These are phyloP conservation scores for Fusarium chlamydosporum DNA, from an alignment of 2,329 filamentous ascomycete genomes.

Conservation along the genomic window DNA sequence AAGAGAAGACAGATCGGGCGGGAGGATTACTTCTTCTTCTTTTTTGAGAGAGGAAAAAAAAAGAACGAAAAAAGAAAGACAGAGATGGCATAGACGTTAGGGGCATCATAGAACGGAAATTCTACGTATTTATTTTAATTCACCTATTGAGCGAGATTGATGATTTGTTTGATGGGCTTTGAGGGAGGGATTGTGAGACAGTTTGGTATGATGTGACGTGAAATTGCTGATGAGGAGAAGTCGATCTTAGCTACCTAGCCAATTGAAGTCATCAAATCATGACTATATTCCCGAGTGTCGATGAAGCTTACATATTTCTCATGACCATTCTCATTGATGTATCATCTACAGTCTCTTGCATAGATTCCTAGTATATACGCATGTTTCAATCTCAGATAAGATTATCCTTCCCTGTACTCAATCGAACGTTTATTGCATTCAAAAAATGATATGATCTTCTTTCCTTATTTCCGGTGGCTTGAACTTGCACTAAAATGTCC, in stretches of 20 bases:
- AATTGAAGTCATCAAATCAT: background rate
- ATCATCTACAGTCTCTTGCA: background rate
- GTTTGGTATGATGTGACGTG: no score
- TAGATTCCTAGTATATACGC: background rate
- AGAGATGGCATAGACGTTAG: constrained; percentile 41
- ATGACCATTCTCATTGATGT: background rate
- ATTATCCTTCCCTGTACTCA: background rate
- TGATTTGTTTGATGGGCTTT: background rate
- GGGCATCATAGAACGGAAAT: constrained; percentile 42
- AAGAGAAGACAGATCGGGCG: background rate
- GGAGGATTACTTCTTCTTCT: background rate
- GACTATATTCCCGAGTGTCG: background rate
- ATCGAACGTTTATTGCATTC: background rate
- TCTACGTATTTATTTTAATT: constrained; percentile 42
- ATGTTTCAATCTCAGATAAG: background rate
- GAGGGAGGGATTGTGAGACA: constrained; percentile 1
- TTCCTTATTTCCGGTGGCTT: background rate
- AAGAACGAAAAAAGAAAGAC: constrained; percentile 14
- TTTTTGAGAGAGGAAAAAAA: constrained; percentile 1
- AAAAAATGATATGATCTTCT: background rate
- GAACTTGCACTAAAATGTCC: background rate
- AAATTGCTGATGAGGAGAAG: background rate
- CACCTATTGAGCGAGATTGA: constrained; percentile 13
- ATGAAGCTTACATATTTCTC: background rate
- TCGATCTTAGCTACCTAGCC: background rate